These are phyloP conservation scores for Suillus decipiens DNA, from an alignment of 768 basidiomycete species.

Conservation along the genomic window DNA sequence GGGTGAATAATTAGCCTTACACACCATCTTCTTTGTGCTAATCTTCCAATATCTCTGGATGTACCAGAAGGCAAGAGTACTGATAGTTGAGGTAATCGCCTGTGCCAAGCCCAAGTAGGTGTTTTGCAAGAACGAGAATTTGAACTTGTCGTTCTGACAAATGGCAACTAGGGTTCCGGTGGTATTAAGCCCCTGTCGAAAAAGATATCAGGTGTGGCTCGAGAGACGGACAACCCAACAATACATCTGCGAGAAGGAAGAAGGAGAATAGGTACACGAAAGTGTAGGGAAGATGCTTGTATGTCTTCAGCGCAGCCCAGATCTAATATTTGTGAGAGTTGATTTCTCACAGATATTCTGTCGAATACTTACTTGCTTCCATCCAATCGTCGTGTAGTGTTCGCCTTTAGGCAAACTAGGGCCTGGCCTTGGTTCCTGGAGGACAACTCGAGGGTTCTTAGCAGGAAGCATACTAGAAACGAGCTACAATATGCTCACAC, in stretches of 20 bases:
- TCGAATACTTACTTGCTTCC: conserved; percentile 63
- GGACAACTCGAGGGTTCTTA: conserved; percentile 55
- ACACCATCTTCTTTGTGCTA: conserved; percentile 78
- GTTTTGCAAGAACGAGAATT: conserved; percentile 78
- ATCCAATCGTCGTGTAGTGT: conserved; percentile 78
- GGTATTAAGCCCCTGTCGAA: conserved; percentile 71
- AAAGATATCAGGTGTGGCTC: background rate
- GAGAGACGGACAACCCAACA: conserved; percentile 9
- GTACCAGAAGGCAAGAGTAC: conserved; percentile 81
- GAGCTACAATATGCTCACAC: conserved; percentile 51
- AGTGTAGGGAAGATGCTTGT: conserved; percentile 77
- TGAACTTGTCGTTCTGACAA: conserved; percentile 80
- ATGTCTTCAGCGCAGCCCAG: conserved; percentile 74
- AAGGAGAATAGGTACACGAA: conserved; percentile 77
- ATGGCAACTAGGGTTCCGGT: conserved; percentile 75
- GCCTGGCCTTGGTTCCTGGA: conserved; percentile 82
- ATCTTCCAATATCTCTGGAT: conserved; percentile 80
- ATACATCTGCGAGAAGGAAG: conserved; percentile 80
- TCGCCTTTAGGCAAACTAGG: conserved; percentile 77
- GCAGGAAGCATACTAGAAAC: background rate
- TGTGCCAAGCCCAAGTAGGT: conserved; percentile 79
- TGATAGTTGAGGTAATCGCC: conserved; percentile 71
- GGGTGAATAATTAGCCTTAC: conserved; percentile 7
- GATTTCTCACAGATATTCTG: background rate
- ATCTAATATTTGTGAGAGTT: conserved; percentile 48